phyloP scores from a whole-genome alignment of 169 alveolate species.

The Plasmodium berghei region DNA sequence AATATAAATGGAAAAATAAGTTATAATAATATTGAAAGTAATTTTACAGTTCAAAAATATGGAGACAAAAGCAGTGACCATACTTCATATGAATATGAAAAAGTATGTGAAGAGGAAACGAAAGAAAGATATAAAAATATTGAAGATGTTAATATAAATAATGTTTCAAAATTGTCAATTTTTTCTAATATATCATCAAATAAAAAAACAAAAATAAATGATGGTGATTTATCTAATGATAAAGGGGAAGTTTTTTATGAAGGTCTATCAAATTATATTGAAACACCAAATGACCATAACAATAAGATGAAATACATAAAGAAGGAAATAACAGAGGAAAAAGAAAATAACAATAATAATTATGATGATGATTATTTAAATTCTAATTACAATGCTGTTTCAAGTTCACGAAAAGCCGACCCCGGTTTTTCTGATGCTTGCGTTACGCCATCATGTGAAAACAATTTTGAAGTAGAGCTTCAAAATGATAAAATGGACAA shows the following conservation, averaged over 20 bases:
- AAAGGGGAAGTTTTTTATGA: background rate
- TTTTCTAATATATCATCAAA: background rate
- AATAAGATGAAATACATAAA: constrained; percentile 2
- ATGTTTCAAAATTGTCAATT: background rate
- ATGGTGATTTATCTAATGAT: background rate
- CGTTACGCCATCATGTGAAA: constrained; percentile 3
- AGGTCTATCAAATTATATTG: background rate
- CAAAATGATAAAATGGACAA: background rate
- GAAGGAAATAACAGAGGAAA: background rate
- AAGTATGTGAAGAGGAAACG: background rate
- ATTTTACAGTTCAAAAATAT: background rate
- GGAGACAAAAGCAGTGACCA: no score
- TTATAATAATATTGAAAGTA: constrained; percentile 5
- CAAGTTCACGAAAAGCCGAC: constrained; percentile 46
- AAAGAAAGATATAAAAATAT: background rate
- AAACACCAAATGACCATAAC: background rate
- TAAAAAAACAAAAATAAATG: background rate
- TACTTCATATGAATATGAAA: background rate
- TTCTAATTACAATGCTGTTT: constrained; percentile 12
- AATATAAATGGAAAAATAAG: constrained; percentile 16
- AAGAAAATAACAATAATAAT: background rate
- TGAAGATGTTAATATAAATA: background rate
- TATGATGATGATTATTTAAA: constrained; percentile 17
- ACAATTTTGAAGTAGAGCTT: constrained; percentile 7
- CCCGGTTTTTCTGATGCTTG: constrained; percentile 23